Evolutionary conservation across 169 alveolate genomes (phyloP), one percentile per base, ranked within the genome.

Genomic region (Eimeria nieschulzi): DNA sequence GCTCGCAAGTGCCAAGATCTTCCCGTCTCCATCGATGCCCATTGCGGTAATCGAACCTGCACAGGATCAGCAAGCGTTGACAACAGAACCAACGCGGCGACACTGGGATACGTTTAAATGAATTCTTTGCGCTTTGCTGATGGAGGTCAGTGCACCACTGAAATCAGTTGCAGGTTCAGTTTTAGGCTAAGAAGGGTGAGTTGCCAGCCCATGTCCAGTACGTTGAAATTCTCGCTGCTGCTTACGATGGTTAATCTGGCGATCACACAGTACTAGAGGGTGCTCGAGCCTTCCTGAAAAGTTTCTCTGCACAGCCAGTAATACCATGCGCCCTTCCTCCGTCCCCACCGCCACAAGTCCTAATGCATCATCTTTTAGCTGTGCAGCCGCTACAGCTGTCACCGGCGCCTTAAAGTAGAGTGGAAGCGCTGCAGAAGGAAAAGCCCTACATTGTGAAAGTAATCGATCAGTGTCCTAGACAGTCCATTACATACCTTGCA

Each of bases 321-420:
- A 10, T 19, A 56, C 68, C 51, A 80, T 59, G 15, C 25, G n/a
- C 2, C 87, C 87, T n/a, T 80, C 87, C 39, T 80, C 87, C 6
- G 87, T 80, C 21, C 87, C 87, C n/a, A 66, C 87, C 7, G 75
- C 87, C 8, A 61, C 75, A 7, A 80, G 63, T 8, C 87, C 87
- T 25, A 26, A 59, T 15, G 59, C 59, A 7, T 25, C 87, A 3
- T 56, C 87, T 46, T 21, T 13, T 26, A 56, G 55, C 21, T 51
- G 61, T 55, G 76, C 73, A 9, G 87, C 87, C 15, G 87, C 87
- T 10, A 80, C 87, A 6, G 87, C 87, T 33, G 87, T 80, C 0
- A 80, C 54, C 13, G 87, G 61, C 25, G 87, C 53, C 87, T 80
- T 80, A 25, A 80, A 80, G 87, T 80, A 80, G 23, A 80, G 10